phyloP scores from a whole-genome alignment of 306 rosid genomes.

The Fagus crenata region DNA sequence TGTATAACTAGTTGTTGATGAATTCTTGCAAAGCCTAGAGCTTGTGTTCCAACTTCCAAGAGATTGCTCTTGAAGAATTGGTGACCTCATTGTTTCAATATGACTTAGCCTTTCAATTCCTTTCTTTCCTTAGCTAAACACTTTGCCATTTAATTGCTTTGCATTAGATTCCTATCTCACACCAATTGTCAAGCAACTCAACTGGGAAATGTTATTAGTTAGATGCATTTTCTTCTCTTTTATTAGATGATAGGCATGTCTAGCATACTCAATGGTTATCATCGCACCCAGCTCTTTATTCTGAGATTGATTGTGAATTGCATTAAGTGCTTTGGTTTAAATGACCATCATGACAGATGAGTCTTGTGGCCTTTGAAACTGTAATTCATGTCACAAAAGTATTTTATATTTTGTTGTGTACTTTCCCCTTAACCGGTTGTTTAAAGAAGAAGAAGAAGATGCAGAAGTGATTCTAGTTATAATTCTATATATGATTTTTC shows the following conservation, averaged over 20 bases:
- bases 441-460: not conserved
- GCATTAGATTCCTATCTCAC: not conserved
- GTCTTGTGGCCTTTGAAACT: not conserved
- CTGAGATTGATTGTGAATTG: not conserved
- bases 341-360: not conserved
- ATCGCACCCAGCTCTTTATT: not conserved
- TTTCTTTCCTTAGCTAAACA: too few relatives aligned
- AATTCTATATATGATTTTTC: conserved; percentile 26
- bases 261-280: not conserved
- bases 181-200: not conserved
- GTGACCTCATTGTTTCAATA: too few relatives aligned
- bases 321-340: not conserved
- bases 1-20: too few relatives aligned
- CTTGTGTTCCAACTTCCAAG: too few relatives aligned
- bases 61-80: too few relatives aligned
- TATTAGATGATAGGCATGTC: not conserved
- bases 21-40: too few relatives aligned
- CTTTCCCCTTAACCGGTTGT: not conserved
- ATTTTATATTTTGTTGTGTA: not conserved
- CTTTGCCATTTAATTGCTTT: too few relatives aligned
- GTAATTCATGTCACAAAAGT: not conserved
- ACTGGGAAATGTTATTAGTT: not conserved
- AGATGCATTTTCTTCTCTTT: not conserved
- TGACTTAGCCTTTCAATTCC: too few relatives aligned
- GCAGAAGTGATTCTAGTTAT: conserved; percentile 6